phyloP scores from a whole-genome alignment of 305 asterid genomes.

The Galium porrigens region DNA sequence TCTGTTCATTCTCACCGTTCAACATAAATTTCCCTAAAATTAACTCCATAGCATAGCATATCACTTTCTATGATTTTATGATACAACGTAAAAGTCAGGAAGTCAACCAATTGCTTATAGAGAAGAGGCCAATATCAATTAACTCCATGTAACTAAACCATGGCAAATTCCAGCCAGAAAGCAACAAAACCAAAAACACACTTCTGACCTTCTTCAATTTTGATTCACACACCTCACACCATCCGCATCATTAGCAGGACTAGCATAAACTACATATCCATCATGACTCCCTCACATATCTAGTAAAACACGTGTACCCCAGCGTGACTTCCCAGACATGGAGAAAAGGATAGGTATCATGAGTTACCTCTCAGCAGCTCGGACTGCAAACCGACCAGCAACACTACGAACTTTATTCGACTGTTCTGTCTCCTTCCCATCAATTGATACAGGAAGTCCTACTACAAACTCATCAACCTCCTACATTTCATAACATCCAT shows the following conservation, averaged over 20 bases:
- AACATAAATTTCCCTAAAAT: background rate
- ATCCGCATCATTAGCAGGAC: background rate
- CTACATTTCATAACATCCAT: conserved; percentile 24
- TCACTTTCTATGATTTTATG: background rate
- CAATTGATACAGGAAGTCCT: conserved; percentile 61
- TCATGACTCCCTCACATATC: background rate
- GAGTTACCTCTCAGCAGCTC: conserved; percentile 71
- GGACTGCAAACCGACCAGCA: conserved; percentile 71
- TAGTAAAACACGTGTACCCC: background rate
- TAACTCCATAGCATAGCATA: background rate
- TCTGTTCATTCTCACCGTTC: background rate
- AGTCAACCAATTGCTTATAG: background rate
- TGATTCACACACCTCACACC: background rate
- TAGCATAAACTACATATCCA: background rate
- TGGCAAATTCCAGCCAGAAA: background rate
- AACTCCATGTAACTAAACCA: background rate
- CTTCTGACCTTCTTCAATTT: background rate
- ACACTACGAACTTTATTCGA: conserved; percentile 83
- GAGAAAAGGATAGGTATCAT: background rate
- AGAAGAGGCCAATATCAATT: background rate
- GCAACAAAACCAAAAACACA: background rate
- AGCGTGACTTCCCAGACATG: too few species aligned
- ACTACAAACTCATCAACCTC: conserved; percentile 89
- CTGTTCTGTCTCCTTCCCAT: conserved; percentile 68
- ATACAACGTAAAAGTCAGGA: background rate